A percentile compares a stretch with the other conserved stretches of the same genome.
phyloP scores from a whole-genome alignment of 345 rosid genomes.

The Mangifera indica region DNA sequence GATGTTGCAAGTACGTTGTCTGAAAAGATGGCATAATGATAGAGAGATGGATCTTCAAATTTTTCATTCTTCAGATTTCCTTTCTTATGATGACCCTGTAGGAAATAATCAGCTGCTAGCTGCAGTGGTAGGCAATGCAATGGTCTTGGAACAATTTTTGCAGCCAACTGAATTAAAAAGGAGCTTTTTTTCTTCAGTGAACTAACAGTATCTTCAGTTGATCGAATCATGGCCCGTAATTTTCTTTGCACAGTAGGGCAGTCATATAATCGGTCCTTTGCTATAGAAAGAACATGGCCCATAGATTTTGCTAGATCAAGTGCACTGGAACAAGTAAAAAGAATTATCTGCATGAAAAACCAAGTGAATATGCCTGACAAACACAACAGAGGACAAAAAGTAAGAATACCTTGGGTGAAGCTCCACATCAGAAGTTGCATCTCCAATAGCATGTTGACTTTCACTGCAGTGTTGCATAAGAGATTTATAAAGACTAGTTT shows the following conservation, averaged over 20 bases:
- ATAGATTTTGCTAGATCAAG: slow-evolving; percentile 84
- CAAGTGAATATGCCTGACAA: slow-evolving; percentile 3
- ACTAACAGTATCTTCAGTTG: slow-evolving; percentile 59
- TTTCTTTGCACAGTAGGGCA: slow-evolving; percentile 73
- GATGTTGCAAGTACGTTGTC: slow-evolving; percentile 95
- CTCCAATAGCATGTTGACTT: slow-evolving; percentile 65
- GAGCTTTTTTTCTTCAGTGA: slow-evolving; percentile 75
- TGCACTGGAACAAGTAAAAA: slow-evolving; percentile 49
- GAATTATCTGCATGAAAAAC: slow-evolving; percentile 21
- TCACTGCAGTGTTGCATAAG: slow-evolving; percentile 59
- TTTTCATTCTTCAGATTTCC: slow-evolving; percentile 41
- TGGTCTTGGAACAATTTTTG: slow-evolving; percentile 85
- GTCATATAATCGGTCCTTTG: slow-evolving; percentile 79
- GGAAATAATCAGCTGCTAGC: slow-evolving; percentile 80
- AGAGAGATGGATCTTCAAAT: slow-evolving; percentile 72
- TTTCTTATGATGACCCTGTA: slow-evolving; percentile 45
- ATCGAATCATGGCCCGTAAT: slow-evolving; percentile 83
- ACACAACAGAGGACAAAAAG: slow-evolving; percentile 21
- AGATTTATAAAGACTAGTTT: slow-evolving; percentile 51
- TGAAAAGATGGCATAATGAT: slow-evolving; percentile 94
- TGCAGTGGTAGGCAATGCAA: slow-evolving; percentile 89
- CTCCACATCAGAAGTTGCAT: slow-evolving; percentile 77
- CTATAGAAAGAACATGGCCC: slow-evolving; percentile 81
- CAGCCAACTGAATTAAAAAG: slow-evolving; percentile 93
- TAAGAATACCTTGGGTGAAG: slow-evolving; percentile 71